Evolutionary conservation across 2,329 filamentous ascomycete genomes (phyloP).

Genomic region (Beauveria brongniartii): DNA sequence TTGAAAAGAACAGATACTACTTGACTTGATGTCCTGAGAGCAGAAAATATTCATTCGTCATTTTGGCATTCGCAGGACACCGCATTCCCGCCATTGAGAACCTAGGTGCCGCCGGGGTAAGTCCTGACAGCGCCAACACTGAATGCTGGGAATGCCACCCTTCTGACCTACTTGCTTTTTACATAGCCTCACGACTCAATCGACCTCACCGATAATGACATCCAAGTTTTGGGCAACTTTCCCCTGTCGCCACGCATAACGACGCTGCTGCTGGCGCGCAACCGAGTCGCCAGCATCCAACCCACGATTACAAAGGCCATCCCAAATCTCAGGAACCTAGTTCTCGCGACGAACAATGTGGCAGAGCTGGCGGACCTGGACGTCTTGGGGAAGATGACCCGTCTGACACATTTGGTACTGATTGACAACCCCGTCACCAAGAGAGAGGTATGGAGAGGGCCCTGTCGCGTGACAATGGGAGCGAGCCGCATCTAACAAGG

Average conservation of each 20-base stretch:
- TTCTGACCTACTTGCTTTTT: slow-evolving; percentile 6
- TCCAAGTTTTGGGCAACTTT: slow-evolving; percentile 83
- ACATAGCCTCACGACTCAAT: slow-evolving; percentile 85
- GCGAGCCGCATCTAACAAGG: neutral
- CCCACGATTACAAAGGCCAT: slow-evolving; percentile 63
- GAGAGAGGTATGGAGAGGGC: slow-evolving; percentile 65
- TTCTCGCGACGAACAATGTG: slow-evolving; percentile 77
- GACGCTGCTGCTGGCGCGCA: slow-evolving; percentile 82
- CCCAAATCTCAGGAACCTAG: slow-evolving; percentile 73
- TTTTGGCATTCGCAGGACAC: slow-evolving; percentile 67
- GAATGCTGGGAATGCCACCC: neutral
- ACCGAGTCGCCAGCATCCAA: slow-evolving; percentile 79
- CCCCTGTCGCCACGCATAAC: slow-evolving; percentile 81
- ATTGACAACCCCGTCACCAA: slow-evolving; percentile 83
- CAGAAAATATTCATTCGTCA: slow-evolving; percentile 73
- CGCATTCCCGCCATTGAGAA: slow-evolving; percentile 98
- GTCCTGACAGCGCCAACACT: slow-evolving; percentile 27
- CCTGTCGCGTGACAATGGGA: neutral
- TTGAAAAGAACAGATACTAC: slow-evolving; percentile 96
- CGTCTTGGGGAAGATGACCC: slow-evolving; percentile 58
- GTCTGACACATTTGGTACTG: slow-evolving; percentile 72
- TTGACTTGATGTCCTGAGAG: slow-evolving; percentile 50
- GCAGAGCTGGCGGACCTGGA: slow-evolving; percentile 82
- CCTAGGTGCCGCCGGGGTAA: slow-evolving; percentile 83
- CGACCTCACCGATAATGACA: slow-evolving; percentile 98